Evolutionary conservation across 495 filamentous ascomycete species (phyloP), one percentile per base, ranked within the genome.

Genomic region (Parathielavia hyrcaniae): DNA sequence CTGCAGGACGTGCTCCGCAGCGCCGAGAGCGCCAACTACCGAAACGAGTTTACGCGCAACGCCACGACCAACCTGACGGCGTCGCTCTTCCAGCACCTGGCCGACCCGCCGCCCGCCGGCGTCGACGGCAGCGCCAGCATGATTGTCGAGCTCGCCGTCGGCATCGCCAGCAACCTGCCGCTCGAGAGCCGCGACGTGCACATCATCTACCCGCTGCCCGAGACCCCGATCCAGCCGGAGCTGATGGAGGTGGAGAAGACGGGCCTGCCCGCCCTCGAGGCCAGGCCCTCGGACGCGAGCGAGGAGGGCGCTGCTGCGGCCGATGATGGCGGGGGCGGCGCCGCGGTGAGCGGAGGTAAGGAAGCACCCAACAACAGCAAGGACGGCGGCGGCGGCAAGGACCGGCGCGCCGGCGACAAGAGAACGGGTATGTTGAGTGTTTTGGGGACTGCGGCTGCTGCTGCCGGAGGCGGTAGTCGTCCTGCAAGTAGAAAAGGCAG

Each of bases 131-230:
- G 88, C 52, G 86, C 90, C 20, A 81, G 84, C 58, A 95, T 91
- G 87, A 96, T 98, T 68, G 83, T 97, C 36, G 91, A 97, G 71
- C 81, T 97, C 44, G 89, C 92, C 8, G 80, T 97, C 30, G 87
- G 84, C 51, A 91, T 98, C 59, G 83, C 88, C 4, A 80, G 82
- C 61, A 92, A 97, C 69, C 75, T 97, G 49, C 93, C 95, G 0
- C 72, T 95, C 12, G 93, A 98, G 72, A 91, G 89, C 61, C 83
- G 93, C 61, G 95, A 97, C 63, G 87, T 98, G 16, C 83, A 82
- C 48, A 87, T 98, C 55, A 82, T 86, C 59, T 97, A 96, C 64
- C 85, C 90, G 53, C 71, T 81, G 39, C 92, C 93, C 0, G 89
- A 90, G 48, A 75, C 80, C 47, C 61, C 74, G 30, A 76, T 96